Base-by-base conservation (phyloP, 2,329 filamentous ascomycete genomes). In the Massarina eburnea region DNA sequence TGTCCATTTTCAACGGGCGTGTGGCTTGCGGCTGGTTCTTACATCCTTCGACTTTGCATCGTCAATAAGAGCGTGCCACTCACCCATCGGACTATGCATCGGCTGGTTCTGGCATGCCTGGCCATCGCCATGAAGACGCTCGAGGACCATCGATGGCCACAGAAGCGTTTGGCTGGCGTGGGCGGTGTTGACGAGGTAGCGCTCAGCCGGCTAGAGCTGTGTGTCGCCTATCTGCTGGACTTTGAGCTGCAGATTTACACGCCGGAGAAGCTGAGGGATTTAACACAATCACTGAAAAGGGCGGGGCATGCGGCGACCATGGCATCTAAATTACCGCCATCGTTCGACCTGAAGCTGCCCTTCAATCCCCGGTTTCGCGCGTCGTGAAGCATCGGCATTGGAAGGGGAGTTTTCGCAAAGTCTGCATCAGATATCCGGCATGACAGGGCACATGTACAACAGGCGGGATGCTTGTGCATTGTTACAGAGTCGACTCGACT, bases 1-100 rank as follows among this genome's bases (percentile, higher is more conserved):
- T 97, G 92, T 63, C 91, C 94, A 3, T 91, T 96, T 82, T 95
- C 89, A 51, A 91, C 91, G 0, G 92, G 86, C 19, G 92, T 97
- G 8, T 96, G 96, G 72, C 83, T 99, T 20, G 90, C 92, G 1
- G 86, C 91, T 4, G 91, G 88, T 37, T 78, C 88, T 8, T 97
- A 96, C 73, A 92, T 96, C 55, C 85, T 92, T 64, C 84, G 86
- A 19, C 78, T 97, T 33, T 83, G 92, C 10, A 79, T 86, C 35
- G 89, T 78, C 41, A 70, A 95, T 64, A 82, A 82, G 55, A 81
- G 86, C 19, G 86, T 97, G 18, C 84, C 86, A 1, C 86, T 96
- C 7, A 95, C 91, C 2, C 80, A 81, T 46, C 82, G 89, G 45
- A 97, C 95, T 52, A 86, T 89, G 50, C 92, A 99, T 68, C 84